Evolutionary conservation across 1,284 basidiomycete genomes (phyloP), one percentile per base, ranked within the genome.

Genomic region (Pseudozyma hubeiensis): DNA sequence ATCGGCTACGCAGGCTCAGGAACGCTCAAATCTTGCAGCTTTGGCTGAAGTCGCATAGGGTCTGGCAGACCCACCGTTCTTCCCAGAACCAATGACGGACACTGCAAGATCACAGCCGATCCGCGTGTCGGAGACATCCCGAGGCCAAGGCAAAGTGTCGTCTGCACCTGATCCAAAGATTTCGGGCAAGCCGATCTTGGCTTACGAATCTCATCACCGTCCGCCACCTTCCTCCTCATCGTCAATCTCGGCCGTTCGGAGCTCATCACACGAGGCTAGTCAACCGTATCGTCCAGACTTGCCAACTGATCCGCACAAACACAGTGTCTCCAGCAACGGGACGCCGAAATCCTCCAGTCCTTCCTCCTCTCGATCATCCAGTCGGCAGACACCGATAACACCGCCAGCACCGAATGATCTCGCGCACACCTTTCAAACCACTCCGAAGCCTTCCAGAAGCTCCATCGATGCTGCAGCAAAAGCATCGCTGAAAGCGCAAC

Each of bases 71-170:
- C 13, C 16, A 16, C 40, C 10, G n/a, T 7, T 41, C n/a, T 16
- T 16, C 10, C 2, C 35, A 14, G n/a, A 19, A 16, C 53, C 30
- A 34, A 67, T 67, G 64, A 31, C 17, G 17, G 19, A 5, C 6
- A 14, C 44, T 34, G 40, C 45, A 7, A 40, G 37, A 58, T 61
- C 64, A 4, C 34, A 61, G 39, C 44, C 60, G 48, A 35, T 57
- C 33, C 30, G 40, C 58, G 29, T n/a, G 46, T 62, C 54, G 60
- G 66, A 48, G 48, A 44, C 11, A 16, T 47, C 55, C 55, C 66
- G 66, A 69, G 52, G 48, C 14, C 45, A 39, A 53, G 51, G 48
- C 47, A 43, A 45, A 53, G 39, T 49, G 40, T 58, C 59, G 51
- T 49, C 57, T 17, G 17, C 16, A 40, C 31, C 59, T 2, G 24